A percentile compares a stretch with the other conserved stretches of the same genome.
These are phyloP conservation scores for Mycena pura DNA, from an alignment of 768 basidiomycete genomes.

Conservation along the genomic window DNA sequence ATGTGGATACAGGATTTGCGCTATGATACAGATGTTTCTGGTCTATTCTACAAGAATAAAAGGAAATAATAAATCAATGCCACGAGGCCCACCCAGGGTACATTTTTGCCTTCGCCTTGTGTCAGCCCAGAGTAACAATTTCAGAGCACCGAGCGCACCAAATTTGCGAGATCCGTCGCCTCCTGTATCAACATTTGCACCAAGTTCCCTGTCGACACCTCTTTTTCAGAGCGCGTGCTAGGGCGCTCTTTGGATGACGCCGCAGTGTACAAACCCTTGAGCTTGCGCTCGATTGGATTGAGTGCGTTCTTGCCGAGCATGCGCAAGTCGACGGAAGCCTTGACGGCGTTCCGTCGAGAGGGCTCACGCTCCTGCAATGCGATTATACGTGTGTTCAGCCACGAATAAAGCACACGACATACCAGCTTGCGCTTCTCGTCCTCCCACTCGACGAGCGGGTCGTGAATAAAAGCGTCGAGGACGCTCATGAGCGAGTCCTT, in stretches of 20 bases:
- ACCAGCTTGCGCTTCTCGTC: constrained; percentile 77
- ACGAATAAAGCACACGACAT: constrained; percentile 15
- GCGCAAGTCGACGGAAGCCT: constrained; percentile 61
- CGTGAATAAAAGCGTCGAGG: constrained; percentile 95
- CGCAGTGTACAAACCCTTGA: constrained; percentile 72
- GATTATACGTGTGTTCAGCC: no score
- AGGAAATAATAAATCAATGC: constrained; percentile 52
- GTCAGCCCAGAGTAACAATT: constrained; percentile 15
- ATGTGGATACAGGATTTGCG: no score
- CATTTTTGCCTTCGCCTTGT: constrained; percentile 76
- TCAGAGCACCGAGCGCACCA: constrained; percentile 46
- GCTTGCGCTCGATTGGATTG: constrained; percentile 82
- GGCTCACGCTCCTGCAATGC: constrained; percentile 51
- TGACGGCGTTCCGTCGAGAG: constrained; percentile 51
- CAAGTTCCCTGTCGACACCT: constrained; percentile 80
- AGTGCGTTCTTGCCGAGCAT: constrained; percentile 79
- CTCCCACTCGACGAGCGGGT: constrained; percentile 96
- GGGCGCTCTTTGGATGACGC: constrained; percentile 50
- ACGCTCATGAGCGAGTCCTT: constrained; percentile 94
- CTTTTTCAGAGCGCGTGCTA: constrained; percentile 48
- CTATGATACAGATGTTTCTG: neutral
- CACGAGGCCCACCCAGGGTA: constrained; percentile 91
- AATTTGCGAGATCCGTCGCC: constrained; percentile 74
- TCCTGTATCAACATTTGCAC: constrained; percentile 93
- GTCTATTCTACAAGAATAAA: neutral